Evolutionary conservation across 139 green algal genomes (phyloP).

Genomic region (Chlamydomonas asymmetrica): DNA sequence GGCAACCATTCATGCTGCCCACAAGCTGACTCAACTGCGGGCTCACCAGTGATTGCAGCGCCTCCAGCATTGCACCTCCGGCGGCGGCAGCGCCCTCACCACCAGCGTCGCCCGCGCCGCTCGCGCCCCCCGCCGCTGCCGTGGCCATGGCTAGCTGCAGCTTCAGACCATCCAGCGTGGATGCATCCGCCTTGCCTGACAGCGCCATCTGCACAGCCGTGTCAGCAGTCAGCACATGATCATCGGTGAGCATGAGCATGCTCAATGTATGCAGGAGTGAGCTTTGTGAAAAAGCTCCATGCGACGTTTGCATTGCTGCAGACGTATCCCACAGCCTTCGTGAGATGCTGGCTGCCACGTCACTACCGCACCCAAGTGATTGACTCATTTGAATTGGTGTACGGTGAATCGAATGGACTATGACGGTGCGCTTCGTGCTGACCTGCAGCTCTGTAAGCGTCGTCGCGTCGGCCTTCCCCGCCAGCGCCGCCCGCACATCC

Average conservation of each 20-base stretch:
- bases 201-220: background rate
- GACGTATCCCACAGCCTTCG: background rate
- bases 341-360: background rate
- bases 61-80: conserved; percentile 7
- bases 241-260: no score
- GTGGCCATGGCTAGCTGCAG: background rate
- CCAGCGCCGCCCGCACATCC: conserved; percentile 11
- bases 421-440: no score
- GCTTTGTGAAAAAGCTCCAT: no score
- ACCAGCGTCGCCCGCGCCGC: background rate
- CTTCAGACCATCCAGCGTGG: conserved; percentile 14
- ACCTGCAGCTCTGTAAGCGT: conserved; percentile 25
- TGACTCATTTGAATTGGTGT: no score
- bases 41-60: conserved; percentile 18
- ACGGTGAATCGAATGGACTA: no score
- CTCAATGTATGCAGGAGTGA: no score
- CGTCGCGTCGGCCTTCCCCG: conserved; percentile 11
- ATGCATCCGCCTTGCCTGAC: conserved; percentile 15
- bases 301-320: background rate
- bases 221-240: background rate
- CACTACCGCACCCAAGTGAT: background rate
- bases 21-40: no score
- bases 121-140: background rate
- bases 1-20: no score
- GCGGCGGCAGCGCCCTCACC: background rate